Evolutionary conservation across 176 grass and related monocot genomes (phyloP).

Genomic region (Tuctoria greenei): DNA sequence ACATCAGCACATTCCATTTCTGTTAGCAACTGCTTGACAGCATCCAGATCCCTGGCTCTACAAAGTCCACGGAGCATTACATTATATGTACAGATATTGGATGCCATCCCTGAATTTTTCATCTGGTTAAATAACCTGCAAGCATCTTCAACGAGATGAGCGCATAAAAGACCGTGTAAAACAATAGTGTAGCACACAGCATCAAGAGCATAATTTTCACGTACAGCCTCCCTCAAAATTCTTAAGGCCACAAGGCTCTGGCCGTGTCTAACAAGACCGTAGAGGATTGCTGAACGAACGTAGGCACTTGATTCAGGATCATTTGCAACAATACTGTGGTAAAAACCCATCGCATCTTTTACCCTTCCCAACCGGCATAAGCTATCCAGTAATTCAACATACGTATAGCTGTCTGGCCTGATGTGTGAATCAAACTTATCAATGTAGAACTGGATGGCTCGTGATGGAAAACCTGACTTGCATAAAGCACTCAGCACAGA

Average conservation of each 20-base stretch:
- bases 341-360: constrained; percentile 49
- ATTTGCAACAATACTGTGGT: constrained; percentile 43
- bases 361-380: constrained; percentile 54
- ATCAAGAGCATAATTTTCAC: constrained; percentile 59
- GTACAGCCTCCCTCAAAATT: constrained; percentile 54
- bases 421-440: constrained; percentile 47
- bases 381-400: constrained; percentile 62
- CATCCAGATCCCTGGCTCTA: constrained; percentile 56
- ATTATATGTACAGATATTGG: constrained; percentile 73
- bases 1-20: constrained; percentile 66
- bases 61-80: constrained; percentile 77
- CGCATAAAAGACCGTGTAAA: constrained; percentile 67
- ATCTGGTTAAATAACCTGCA: constrained; percentile 70
- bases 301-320: constrained; percentile 52
- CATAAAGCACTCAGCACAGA: constrained; percentile 62
- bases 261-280: constrained; percentile 63
- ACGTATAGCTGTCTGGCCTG: constrained; percentile 79
- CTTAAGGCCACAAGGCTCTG: constrained; percentile 42
- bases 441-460: constrained; percentile 59
- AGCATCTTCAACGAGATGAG: constrained; percentile 59
- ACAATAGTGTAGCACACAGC: constrained; percentile 66
- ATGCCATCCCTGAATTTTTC: constrained; percentile 63
- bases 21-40: constrained; percentile 53
- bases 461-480: constrained; percentile 74
- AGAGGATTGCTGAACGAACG: constrained; percentile 62